Evolutionary conservation across 2,329 filamentous ascomycete genomes (phyloP), one percentile per base, ranked within the genome.

Genomic region (Cytospora leucostoma): DNA sequence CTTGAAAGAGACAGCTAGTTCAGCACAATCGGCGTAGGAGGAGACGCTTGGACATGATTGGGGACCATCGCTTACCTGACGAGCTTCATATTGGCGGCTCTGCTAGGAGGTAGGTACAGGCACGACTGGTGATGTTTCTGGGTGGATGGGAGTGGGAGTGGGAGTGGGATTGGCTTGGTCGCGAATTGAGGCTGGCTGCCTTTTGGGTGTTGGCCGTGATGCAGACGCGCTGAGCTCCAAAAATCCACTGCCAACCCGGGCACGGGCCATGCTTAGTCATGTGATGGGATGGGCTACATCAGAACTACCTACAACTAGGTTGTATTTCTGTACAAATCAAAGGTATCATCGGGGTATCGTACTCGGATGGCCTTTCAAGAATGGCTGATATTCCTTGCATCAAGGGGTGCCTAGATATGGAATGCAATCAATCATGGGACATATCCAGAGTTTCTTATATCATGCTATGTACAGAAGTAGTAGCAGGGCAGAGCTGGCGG

Each of bases 21-120:
- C 64, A 66, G 64, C 64, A 61, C 64, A 66, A 64, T 55, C 57
- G 59, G 64, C 63, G 64, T 61, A 61, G 56, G 58, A n/a, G 37
- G 49, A 27, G n/a, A n/a, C 13, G 38, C 17, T 15, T 38, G 66
- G 66, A 50, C 61, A 69, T 68, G 68, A 67, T 55, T 68, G 60
- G 64, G n/a, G n/a, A 47, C n/a, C n/a, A 12, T 51, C 65, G 73
- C 89, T 81, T 87, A 97, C 93, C 93, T 91, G 79, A 97, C 93
- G 82, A 97, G 91, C 90, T 97, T 97, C 93, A 97, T 97, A 68
- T 78, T 92, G 83, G 68, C 76, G 71, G 70, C 32, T 47, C n/a
- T 35, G 55, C 27, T 34, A 34, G 49, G 56, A 51, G 8, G n/a
- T 7, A 35, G 11, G n/a, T 7, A 35, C 19, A 32, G 10, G 12